Percentiles rank a stretch among this genome's conserved stretches.
These are phyloP conservation scores for Isoetes taiwanensis DNA, from an alignment of 75 land plant genomes.

Conservation along the genomic window DNA sequence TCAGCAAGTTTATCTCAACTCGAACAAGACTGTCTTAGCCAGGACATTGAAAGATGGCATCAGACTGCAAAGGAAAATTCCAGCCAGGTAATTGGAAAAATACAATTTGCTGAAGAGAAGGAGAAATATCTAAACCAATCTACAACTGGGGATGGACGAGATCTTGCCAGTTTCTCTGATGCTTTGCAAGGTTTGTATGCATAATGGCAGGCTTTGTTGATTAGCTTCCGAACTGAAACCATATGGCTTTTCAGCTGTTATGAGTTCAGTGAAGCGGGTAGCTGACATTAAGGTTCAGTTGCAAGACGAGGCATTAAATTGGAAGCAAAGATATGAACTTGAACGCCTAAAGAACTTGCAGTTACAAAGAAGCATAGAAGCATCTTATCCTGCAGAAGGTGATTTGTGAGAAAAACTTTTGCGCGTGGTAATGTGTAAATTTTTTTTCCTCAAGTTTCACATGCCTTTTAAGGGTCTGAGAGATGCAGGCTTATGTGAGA, in stretches of 20 bases:
- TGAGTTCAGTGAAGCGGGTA: constrained; percentile 52
- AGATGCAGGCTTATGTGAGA: neutral
- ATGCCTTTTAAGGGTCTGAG: neutral
- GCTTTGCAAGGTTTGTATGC: constrained; percentile 9
- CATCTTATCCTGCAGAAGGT: neutral
- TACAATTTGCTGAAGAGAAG: neutral
- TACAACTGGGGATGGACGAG: neutral
- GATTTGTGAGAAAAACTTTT: neutral
- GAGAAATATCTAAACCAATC: neutral
- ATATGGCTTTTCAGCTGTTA: constrained; percentile 46
- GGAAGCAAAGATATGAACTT: constrained; percentile 87
- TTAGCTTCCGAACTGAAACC: neutral
- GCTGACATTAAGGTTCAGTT: constrained; percentile 82
- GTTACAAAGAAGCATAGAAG: too few species aligned
- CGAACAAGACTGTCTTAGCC: too few species aligned
- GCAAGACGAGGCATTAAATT: constrained; percentile 75
- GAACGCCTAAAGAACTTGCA: constrained; percentile 39
- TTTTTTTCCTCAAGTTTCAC: neutral
- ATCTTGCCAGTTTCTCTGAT: constrained; percentile 12
- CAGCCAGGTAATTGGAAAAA: too few species aligned
- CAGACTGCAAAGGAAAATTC: too few species aligned
- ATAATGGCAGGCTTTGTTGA: neutral
- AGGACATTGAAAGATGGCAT: too few species aligned
- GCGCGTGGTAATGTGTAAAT: neutral
- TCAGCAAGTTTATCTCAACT: too few species aligned